A percentile compares a stretch with the other conserved stretches of the same genome.
Conservation (phyloP, 1,284 basidiomycete species). For the Golubevia pallescens region DNA sequence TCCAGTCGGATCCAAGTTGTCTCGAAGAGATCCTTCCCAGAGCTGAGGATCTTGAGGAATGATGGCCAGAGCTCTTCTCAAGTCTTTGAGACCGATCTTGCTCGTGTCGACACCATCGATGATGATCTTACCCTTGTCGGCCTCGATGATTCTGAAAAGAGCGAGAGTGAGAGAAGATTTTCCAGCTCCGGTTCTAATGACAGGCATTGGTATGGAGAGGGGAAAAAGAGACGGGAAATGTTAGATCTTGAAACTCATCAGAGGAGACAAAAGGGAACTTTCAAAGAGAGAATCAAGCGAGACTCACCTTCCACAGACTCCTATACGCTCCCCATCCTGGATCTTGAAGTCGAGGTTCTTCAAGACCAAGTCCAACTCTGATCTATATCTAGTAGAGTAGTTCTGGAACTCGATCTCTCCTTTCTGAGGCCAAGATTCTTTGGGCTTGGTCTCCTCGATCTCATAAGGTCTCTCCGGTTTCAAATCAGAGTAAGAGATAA, state of each 20-base stretch:
- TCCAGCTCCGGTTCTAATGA: conserved; percentile 78
- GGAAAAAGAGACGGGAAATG: no score
- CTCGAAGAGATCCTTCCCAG: conserved; percentile 83
- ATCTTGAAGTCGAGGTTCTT: conserved; percentile 74
- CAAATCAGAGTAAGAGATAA: conserved; percentile 74
- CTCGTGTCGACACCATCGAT: conserved; percentile 85
- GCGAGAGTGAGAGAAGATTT: conserved; percentile 78
- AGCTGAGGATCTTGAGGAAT: conserved; percentile 79
- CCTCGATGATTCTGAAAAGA: conserved; percentile 70
- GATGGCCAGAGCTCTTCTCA: conserved; percentile 73
- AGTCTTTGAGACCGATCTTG: conserved; percentile 80
- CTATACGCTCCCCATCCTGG: conserved; percentile 79
- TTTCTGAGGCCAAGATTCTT: conserved; percentile 75
- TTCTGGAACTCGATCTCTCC: conserved; percentile 80
- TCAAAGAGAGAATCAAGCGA: no score
- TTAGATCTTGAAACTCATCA: no score
- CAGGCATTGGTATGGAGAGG: no score
- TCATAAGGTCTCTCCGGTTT: conserved; percentile 75
- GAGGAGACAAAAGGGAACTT: no score
- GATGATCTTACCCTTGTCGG: conserved; percentile 76
- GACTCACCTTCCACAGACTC: conserved; percentile 55
- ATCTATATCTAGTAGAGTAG: conserved; percentile 82
- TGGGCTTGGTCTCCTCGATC: conserved; percentile 53
- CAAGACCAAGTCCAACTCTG: conserved; percentile 79
- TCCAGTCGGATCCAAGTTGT: conserved; percentile 80